Evolutionary conservation across 768 basidiomycete genomes (phyloP).

Genomic region (Leccinum broughii): DNA sequence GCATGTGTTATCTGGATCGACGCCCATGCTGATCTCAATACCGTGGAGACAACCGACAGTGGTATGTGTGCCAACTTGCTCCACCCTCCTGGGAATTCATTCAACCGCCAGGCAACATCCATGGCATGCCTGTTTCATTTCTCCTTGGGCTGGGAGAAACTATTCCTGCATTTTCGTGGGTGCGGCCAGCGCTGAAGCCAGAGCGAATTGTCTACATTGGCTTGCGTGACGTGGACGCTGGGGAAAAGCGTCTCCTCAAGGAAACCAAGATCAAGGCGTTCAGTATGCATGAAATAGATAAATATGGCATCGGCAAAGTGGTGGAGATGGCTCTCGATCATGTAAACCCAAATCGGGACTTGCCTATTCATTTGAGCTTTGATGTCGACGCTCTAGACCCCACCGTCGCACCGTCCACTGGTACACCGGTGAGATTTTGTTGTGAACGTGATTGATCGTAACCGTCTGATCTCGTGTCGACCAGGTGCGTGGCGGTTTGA

Average conservation of each 20-base stretch:
- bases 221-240: constrained; percentile 87
- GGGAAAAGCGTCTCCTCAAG: constrained; percentile 84
- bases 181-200: constrained; percentile 65
- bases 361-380: constrained; percentile 93
- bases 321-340: constrained; percentile 96
- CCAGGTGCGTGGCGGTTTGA: constrained; percentile 90
- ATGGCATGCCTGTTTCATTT: constrained; percentile 98
- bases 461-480: not conserved
- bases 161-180: constrained; percentile 52
- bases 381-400: constrained; percentile 97
- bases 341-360: constrained; percentile 81
- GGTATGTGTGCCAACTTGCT: constrained; percentile 40
- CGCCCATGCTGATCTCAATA: constrained; percentile 98
- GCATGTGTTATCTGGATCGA: constrained; percentile 95
- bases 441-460: not conserved
- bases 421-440: constrained; percentile 67
- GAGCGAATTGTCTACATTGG: constrained; percentile 94
- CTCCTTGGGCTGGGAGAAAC: constrained; percentile 54
- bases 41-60: constrained; percentile 73
- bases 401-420: constrained; percentile 92
- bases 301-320: constrained; percentile 89
- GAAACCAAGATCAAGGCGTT: constrained; percentile 82
- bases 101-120: constrained; percentile 73
- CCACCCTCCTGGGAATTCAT: constrained; percentile 3
- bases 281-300: constrained; percentile 89